phyloP scores from a whole-genome alignment of 345 rosid genomes.

The Brassica rapa region DNA sequence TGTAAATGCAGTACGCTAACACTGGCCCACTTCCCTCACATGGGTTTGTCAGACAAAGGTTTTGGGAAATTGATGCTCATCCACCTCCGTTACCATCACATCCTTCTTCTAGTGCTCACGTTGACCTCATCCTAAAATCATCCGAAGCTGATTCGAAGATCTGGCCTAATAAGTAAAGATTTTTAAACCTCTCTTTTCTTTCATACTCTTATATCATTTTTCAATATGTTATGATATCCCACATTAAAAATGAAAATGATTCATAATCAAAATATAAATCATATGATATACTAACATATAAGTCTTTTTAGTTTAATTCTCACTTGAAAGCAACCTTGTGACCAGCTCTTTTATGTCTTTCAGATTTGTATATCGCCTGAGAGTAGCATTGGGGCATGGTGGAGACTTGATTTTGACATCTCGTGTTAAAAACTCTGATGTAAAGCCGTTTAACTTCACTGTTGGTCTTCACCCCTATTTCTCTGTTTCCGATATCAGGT shows the following conservation, averaged over 20 bases:
- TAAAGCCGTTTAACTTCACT: slow-evolving; percentile 77
- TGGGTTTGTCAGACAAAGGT: slow-evolving; percentile 80
- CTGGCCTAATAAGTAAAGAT: slow-evolving; percentile 81
- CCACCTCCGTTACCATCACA: slow-evolving; percentile 62
- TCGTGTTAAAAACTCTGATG: slow-evolving; percentile 72
- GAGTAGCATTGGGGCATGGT: slow-evolving; percentile 63
- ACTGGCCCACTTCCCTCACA: slow-evolving; percentile 71
- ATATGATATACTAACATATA: background rate
- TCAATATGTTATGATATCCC: background rate
- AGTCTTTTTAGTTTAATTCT: background rate
- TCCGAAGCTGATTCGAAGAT: slow-evolving; percentile 68
- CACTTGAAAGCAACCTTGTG: background rate
- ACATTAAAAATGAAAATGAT: background rate
- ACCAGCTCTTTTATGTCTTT: background rate
- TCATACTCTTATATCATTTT: background rate
- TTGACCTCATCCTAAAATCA: slow-evolving; percentile 70
- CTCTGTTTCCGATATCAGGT: slow-evolving; percentile 89
- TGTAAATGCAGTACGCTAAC: slow-evolving; percentile 60
- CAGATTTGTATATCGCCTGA: slow-evolving; percentile 77
- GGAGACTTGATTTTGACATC: slow-evolving; percentile 82
- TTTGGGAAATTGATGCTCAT: slow-evolving; percentile 71
- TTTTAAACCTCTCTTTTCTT: background rate
- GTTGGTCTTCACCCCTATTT: slow-evolving; percentile 85
- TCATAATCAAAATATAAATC: no score
- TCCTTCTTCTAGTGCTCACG: slow-evolving; percentile 48